Evolutionary conservation across 176 grass and related monocot genomes (phyloP), one percentile per base, ranked within the genome.

Genomic region (Themeda triandra): DNA sequence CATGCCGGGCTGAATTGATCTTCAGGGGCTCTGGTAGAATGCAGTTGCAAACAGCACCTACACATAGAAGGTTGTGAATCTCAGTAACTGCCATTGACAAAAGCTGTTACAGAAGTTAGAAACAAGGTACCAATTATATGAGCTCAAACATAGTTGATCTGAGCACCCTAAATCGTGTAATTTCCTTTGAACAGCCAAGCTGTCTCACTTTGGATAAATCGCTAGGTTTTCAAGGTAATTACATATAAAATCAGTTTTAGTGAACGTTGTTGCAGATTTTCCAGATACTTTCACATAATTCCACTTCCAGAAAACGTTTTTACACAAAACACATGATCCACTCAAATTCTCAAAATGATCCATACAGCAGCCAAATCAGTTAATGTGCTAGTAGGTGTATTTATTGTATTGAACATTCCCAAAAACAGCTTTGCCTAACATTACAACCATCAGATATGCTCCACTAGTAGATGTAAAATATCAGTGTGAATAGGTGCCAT

Each of bases 1-100:
- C 93, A 82, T 89, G 90, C 25, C 88, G 58, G 13, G 89, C 79
- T 69, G 88, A 76, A 66, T 45, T 69, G 56, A 92, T 92, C 83
- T 92, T 92, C 19, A 92, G 88, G 36, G 93, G 63, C 48, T 80
- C 88, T 10, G 93, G 90, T 46, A 95, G 83, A 86, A 92, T 31
- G 76, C 88, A 95, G 54, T 92, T 92, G 90, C 93, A 92, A 63
- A 95, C 42, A 39, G 90, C 88, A 76, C 93, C 93, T 95, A 63
- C 42, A 83, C 58, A 78, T 63, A 83, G 35, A 71, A 51, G 10
- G 58, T 42, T n/a, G 6, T 10, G 24, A 9, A 15, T 76, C n/a
- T 66, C 35, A 76, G 27, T 29, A 42, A 29, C 14, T 48, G 7
- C 14, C 70, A 73, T 29, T 11, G 42, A 73, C 42, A 64, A 74